These are phyloP conservation scores for Neophaeococcomyces mojaviensis DNA, from an alignment of 2,329 filamentous ascomycete genomes.

Conservation along the genomic window DNA sequence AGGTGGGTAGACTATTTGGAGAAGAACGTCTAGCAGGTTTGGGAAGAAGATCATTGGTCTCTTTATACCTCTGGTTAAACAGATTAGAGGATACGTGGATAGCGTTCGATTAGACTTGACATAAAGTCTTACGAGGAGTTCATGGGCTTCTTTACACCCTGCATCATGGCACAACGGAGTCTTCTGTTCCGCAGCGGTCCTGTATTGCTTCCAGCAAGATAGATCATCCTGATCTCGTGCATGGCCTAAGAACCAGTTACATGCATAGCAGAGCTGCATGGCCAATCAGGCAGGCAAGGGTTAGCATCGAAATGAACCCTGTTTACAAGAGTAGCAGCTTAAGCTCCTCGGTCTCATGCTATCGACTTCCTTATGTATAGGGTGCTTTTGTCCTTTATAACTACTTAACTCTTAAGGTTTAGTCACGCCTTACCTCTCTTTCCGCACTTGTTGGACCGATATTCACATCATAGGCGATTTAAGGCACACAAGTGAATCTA, in stretches of 20 bases:
- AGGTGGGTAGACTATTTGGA: constrained; percentile 2
- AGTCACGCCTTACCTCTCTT: too few relatives aligned
- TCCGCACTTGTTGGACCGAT: too few relatives aligned
- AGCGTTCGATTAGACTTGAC: constrained; percentile 4
- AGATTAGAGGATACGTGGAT: neutral
- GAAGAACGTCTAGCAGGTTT: constrained; percentile 4
- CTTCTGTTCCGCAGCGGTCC: neutral
- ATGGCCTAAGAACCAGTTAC: neutral
- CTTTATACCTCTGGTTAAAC: constrained; percentile 5
- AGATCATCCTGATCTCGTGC: neutral
- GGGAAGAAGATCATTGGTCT: constrained; percentile 4
- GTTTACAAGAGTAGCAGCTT: too few relatives aligned
- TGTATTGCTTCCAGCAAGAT: neutral
- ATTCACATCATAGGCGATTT: too few relatives aligned
- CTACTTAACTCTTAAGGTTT: too few relatives aligned
- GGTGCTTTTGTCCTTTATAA: too few relatives aligned
- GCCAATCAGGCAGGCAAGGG: neutral
- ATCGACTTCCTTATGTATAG: too few relatives aligned
- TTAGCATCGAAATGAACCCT: too few relatives aligned
- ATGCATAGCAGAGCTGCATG: constrained; percentile 3
- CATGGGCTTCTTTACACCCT: constrained; percentile 3
- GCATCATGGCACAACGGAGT: constrained; percentile 1
- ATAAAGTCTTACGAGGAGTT: neutral
- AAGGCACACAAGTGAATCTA: too few relatives aligned
- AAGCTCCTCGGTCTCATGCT: too few relatives aligned